Conservation (phyloP, 129 eudicot genomes). For the Sambucus nigra region DNA sequence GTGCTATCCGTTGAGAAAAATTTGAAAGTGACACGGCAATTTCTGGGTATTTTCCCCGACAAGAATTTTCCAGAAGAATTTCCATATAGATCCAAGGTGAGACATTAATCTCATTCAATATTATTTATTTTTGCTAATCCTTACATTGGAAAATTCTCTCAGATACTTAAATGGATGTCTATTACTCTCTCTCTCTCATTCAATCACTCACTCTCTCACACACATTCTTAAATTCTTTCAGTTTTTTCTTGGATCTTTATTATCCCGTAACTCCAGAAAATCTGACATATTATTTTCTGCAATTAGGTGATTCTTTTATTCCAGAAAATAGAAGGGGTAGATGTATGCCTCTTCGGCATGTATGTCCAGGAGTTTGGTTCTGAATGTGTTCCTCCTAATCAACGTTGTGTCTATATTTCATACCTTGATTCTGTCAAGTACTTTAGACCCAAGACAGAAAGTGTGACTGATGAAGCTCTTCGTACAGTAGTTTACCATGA, state of each 20-base stretch:
- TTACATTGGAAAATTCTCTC: not conserved
- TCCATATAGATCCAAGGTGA: constrained; percentile 73
- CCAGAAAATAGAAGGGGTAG: constrained; percentile 85
- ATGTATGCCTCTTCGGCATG: constrained; percentile 85
- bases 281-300: constrained; percentile 19
- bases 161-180: not conserved
- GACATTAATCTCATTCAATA: not conserved
- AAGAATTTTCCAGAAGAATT: constrained; percentile 66
- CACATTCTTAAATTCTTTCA: constrained; percentile 1
- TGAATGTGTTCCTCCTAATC: constrained; percentile 61
- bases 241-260: too few species aligned
- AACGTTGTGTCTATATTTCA: constrained; percentile 71
- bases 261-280: too few species aligned
- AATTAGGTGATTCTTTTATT: constrained; percentile 67
- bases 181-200: not conserved
- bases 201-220: not conserved
- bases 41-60: constrained; percentile 47
- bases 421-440: constrained; percentile 88
- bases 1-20: constrained; percentile 60
- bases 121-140: not conserved
- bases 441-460: constrained; percentile 63
- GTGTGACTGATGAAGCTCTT: constrained; percentile 62
- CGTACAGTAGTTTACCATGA: constrained; percentile 92
- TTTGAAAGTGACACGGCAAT: constrained; percentile 67
- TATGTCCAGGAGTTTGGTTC: constrained; percentile 93